A percentile compares a stretch with the other conserved stretches of the same genome.
phyloP scores from a whole-genome alignment of 2,329 filamentous ascomycete species.

The Zasmidium cellare region DNA sequence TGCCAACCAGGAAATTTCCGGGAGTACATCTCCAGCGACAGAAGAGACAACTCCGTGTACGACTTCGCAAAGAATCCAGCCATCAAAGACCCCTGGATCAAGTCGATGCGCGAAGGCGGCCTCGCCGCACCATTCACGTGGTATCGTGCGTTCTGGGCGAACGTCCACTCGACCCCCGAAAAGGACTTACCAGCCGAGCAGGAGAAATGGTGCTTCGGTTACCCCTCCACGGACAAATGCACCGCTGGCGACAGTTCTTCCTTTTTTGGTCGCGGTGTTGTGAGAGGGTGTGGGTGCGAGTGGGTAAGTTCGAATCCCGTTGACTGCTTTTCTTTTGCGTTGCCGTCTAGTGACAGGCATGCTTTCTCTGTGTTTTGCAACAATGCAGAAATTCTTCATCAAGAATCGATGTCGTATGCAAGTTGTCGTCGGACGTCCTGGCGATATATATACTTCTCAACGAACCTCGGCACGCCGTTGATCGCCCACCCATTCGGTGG shows the following conservation, averaged over 20 bases:
- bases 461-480: not conserved
- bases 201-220: not conserved
- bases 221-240: not conserved
- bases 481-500: not conserved
- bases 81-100: slow-evolving; percentile 36
- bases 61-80: slow-evolving; percentile 33
- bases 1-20: slow-evolving; percentile 38
- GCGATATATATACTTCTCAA: not conserved
- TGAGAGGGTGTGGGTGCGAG: not conserved
- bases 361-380: too few species aligned
- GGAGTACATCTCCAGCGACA: slow-evolving; percentile 15
- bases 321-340: not conserved
- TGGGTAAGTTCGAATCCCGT: not conserved
- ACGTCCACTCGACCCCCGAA: slow-evolving; percentile 26
- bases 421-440: not conserved
- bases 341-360: not conserved
- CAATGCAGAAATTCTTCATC: too few species aligned
- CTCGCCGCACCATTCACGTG: slow-evolving; percentile 37
- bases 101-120: slow-evolving; percentile 31
- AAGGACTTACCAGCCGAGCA: not conserved
- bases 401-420: too few species aligned
- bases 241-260: not conserved
- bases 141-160: slow-evolving; percentile 31
- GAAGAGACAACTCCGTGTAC: slow-evolving; percentile 26
- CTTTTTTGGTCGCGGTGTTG: too few species aligned